Evolutionary conservation across 139 green algal genomes (phyloP).

Genomic region (Nannochloris sp.): DNA sequence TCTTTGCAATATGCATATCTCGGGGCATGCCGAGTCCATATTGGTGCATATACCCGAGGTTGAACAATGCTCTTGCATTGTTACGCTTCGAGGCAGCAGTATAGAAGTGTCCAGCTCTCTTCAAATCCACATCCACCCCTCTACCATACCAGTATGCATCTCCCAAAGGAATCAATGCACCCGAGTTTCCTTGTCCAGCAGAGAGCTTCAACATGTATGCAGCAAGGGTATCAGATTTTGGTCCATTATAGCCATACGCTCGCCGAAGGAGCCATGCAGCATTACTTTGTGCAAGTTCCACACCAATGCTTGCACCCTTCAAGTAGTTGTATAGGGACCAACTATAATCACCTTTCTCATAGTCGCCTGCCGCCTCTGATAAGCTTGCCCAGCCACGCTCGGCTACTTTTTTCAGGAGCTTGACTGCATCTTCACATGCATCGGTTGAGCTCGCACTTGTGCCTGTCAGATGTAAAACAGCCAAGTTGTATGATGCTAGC

Average conservation of each 20-base stretch:
- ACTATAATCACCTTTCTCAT: conserved; percentile 42
- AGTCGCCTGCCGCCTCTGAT: conserved; percentile 45
- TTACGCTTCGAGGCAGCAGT: conserved; percentile 28
- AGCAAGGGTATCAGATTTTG: not conserved
- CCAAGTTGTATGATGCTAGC: conserved; percentile 84
- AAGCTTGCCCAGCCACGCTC: conserved; percentile 3
- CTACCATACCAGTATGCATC: conserved; percentile 84
- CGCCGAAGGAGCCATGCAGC: conserved; percentile 81
- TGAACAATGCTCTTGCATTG: conserved; percentile 76
- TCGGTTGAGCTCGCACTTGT: conserved; percentile 7
- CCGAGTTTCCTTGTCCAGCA: conserved; percentile 66
- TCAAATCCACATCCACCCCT: conserved; percentile 36
- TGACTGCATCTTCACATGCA: conserved; percentile 7
- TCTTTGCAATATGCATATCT: conserved; percentile 63
- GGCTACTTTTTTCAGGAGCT: not conserved
- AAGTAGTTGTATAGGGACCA: conserved; percentile 63
- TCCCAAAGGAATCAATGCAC: conserved; percentile 61
- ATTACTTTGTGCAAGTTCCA: conserved; percentile 85
- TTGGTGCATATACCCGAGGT: conserved; percentile 90
- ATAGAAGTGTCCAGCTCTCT: conserved; percentile 29
- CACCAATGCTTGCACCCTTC: conserved; percentile 68
- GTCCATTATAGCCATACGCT: conserved; percentile 16
- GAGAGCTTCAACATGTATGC: conserved; percentile 30
- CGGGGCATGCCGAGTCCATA: conserved; percentile 68
- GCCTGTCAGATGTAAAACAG: conserved; percentile 66